These are phyloP conservation scores for Angomonas desouzai DNA, from an alignment of 208 protist genomes.

Conservation along the genomic window DNA sequence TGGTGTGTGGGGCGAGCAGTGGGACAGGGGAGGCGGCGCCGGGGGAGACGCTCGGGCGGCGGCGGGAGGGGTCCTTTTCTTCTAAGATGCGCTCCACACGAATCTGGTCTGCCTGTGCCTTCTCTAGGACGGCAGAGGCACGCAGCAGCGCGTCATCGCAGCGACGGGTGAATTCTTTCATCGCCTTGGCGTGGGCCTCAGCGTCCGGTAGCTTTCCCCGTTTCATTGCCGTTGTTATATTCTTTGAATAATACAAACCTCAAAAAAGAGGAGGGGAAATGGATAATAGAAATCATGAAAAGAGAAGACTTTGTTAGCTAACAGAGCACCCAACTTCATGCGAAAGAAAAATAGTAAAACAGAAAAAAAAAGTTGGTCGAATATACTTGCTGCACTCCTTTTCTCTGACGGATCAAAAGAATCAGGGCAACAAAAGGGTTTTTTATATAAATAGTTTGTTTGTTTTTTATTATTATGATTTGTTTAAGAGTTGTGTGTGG, in stretches of 20 bases:
- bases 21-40: neutral
- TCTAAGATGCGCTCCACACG: conserved; percentile 14
- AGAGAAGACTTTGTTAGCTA: no score
- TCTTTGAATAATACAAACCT: neutral
- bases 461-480: no score
- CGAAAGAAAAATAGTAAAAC: no score
- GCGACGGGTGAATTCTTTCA: conserved; percentile 15
- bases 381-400: no score
- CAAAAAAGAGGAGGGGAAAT: neutral
- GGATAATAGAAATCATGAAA: no score
- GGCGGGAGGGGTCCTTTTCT: conserved; percentile 8
- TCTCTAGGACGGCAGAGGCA: conserved; percentile 28
- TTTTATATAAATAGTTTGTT: no score
- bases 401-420: no score
- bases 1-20: conserved; percentile 13
- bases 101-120: conserved; percentile 18
- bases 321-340: no score
- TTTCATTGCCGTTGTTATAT: neutral
- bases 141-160: conserved; percentile 33
- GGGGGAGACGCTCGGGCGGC: conserved; percentile 1
- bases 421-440: no score
- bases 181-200: neutral
- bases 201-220: neutral
- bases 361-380: neutral
- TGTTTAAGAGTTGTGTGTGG: no score